Base-by-base conservation (phyloP, 306 rosid genomes). In the Sesbania bispinosa region DNA sequence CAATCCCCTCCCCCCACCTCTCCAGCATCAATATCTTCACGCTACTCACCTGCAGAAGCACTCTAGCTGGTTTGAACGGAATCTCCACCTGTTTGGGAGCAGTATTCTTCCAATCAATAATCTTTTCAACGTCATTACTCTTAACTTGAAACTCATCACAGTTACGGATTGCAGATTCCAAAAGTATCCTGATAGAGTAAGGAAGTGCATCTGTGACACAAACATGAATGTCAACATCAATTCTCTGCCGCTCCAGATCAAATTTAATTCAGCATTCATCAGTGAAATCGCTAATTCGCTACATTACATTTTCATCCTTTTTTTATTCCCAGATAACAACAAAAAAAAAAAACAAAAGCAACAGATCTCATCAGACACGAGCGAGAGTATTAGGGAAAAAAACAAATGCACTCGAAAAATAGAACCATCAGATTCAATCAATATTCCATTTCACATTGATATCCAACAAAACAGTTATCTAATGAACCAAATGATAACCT, bases 1-100 rank as follows among this genome's bases (percentile, higher is more conserved):
- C 2, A 47, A 60, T 27, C 35, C 46, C 16, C 18, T 0, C 7
- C 16, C 46, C 1, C 43, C 16, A 27, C 1, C 43, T 29, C 46
- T 15, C 26, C 65, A 24, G 9, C 21, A 66, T 54, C 52, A 65
- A 53, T 1, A 15, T 54, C 70, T 15, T 10, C 26, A 18, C 4
- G 10, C 46, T 29, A 73, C 83, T 72, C 59, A 90, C 98, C 98
- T 94, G 97, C 45, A 94, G 84, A 74, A 94, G 92, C 76, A 94
- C 99, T 79, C 99, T 87, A 39, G 98, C 98, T 5, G 97, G 96
- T 81, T 93, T 93, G 81, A 93, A 93, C 14, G 98, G 98, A 59
- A 93, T 93, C 80, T 93, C 98, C 67, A 90, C 98, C 82, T 18
- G 87, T 62, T 87, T 93, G 48, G 96, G 96, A 76, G 97, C 43